Evolutionary conservation across 2,329 filamentous ascomycete genomes (phyloP), one percentile per base, ranked within the genome.

Genomic region (Diaporthe longicolla): DNA sequence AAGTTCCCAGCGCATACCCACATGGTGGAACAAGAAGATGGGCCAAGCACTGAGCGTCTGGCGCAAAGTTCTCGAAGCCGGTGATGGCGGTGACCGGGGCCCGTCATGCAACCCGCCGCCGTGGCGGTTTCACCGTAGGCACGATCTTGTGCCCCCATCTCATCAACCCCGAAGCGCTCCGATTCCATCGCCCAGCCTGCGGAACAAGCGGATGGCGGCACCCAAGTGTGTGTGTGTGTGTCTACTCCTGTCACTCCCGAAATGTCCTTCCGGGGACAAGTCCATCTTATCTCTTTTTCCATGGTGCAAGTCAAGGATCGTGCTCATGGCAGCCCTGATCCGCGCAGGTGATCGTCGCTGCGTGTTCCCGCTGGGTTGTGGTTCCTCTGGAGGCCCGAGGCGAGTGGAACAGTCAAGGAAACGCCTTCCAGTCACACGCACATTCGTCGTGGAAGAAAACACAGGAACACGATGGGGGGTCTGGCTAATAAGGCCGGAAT

Each of bases 41-140:
- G 7, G 55, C 32, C 21, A 58, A 45, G 2, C 26, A 35, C 37
- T 8, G 61, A 66, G 29, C 45, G 5, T 8, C 45, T 17, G 13
- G 0, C 1, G 24, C 21, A 21, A 66, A 15, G 26, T n/a, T 17
- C 50, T 52, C 26, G 26, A 37, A 35, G 43, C 43, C 45, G 43
- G 29, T 24, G 11, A 54, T 55, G 48, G 32, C 57, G 57, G 65
- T 66, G 57, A 55, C 57, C 54, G 29, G 37, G 10, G 11, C 11
- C 70, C 50, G 43, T 37, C 13, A 61, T 74, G 73, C 69, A 74
- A 24, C 26, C 26, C 35, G 52, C 73, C 73, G 73, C 70, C 61
- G 70, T 74, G 73, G 73, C 73, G 69, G 70, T 74, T 43, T 74
- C 69, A 74, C 65, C 43, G 50, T 57, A 35, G 71, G 21, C 57